These are phyloP conservation scores for Yamadazyma kitorensis DNA, from an alignment of 805 yeast genomes.

Conservation along the genomic window DNA sequence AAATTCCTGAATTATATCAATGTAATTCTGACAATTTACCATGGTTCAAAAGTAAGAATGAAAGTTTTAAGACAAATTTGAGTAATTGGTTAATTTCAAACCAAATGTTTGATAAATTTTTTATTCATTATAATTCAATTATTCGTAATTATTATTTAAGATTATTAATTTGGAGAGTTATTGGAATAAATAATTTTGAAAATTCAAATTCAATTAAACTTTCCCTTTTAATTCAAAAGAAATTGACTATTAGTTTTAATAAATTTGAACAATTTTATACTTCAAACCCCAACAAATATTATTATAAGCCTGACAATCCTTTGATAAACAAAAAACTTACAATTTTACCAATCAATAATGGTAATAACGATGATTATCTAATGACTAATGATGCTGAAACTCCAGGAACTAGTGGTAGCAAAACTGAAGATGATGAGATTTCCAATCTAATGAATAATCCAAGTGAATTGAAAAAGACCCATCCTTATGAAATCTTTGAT, in stretches of 20 bases:
- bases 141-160: constrained; percentile 68
- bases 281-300: constrained; percentile 7
- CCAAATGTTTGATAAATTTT: constrained; percentile 51
- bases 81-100: constrained; percentile 53
- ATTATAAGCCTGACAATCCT: constrained; percentile 36
- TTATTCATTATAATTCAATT: constrained; percentile 79
- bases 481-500: constrained; percentile 63
- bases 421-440: constrained; percentile 8
- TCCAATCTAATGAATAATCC: constrained; percentile 15
- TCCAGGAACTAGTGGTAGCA: not conserved
- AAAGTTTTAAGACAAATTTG: constrained; percentile 47
- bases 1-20: constrained; percentile 43
- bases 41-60: constrained; percentile 42
- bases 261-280: constrained; percentile 26
- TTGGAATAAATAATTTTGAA: constrained; percentile 40
- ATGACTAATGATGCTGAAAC: constrained; percentile 1
- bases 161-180: constrained; percentile 64
- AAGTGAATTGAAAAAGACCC: constrained; percentile 46
- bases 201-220: constrained; percentile 29
- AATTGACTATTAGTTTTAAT: constrained; percentile 27
- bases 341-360: constrained; percentile 33
- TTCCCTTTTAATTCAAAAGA: constrained; percentile 27
- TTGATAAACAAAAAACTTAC: constrained; percentile 48
- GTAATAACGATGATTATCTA: constrained; percentile 18
- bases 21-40: constrained; percentile 4